These are phyloP conservation scores for Leishmania tropica DNA, from an alignment of 208 protist species.

Conservation along the genomic window DNA sequence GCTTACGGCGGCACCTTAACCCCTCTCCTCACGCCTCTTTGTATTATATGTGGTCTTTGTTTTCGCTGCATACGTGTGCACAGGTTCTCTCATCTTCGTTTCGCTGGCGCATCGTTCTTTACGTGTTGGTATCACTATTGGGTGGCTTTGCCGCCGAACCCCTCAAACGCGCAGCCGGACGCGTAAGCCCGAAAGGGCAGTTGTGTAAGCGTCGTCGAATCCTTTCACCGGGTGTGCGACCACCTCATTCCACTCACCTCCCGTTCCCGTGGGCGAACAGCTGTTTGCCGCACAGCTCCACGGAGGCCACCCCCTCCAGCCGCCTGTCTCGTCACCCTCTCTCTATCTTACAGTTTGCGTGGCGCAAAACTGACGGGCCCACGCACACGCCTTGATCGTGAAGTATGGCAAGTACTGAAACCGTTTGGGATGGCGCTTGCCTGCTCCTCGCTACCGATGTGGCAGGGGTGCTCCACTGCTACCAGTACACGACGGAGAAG, in stretches of 20 bases:
- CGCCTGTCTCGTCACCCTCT: neutral
- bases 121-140: neutral
- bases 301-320: neutral
- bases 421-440: neutral
- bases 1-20: neutral
- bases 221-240: neutral
- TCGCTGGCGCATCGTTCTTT: neutral
- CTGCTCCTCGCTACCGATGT: constrained; percentile 19
- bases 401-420: neutral
- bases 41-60: neutral
- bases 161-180: neutral
- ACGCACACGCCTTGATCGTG: neutral
- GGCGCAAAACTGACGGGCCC: neutral
- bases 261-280: neutral
- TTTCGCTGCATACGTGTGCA: neutral
- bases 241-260: neutral
- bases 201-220: neutral
- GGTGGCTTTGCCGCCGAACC: neutral
- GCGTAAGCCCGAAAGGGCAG: neutral
- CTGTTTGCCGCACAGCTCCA: neutral
- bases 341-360: neutral
- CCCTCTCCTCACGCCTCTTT: neutral
- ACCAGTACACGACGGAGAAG: constrained; percentile 13
- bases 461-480: constrained; percentile 25
- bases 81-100: neutral